Evolutionary conservation across 2,329 filamentous ascomycete species (phyloP).

Genomic region (Davidsoniella neocaledoniae): DNA sequence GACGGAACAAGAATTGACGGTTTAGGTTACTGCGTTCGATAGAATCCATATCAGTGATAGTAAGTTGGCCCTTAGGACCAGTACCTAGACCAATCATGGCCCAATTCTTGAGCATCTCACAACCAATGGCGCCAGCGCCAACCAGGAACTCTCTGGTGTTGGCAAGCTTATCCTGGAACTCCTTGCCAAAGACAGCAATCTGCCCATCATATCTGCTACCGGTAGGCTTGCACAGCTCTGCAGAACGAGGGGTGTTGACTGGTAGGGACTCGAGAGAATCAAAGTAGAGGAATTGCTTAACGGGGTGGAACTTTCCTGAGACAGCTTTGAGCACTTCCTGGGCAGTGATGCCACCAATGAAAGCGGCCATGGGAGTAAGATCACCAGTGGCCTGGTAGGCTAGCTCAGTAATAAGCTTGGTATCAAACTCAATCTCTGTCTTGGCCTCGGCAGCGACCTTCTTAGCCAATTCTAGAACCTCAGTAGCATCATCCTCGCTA

Average conservation of each 20-base stretch:
- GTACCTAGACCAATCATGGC: conserved; percentile 93
- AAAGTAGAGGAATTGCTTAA: conserved; percentile 92
- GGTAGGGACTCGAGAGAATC: conserved; percentile 95
- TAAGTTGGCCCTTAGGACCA: conserved; percentile 76
- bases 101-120: conserved; percentile 99
- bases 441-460: conserved; percentile 58
- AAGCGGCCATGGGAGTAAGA: conserved; percentile 77
- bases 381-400: conserved; percentile 91
- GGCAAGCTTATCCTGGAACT: conserved; percentile 85
- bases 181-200: conserved; percentile 85
- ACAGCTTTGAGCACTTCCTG: conserved; percentile 95
- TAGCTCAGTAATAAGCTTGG: conserved; percentile 82
- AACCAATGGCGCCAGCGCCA: conserved; percentile 90
- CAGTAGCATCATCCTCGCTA: conserved; percentile 65
- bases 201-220: conserved; percentile 89
- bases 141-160: conserved; percentile 90
- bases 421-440: conserved; percentile 68
- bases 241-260: conserved; percentile 53
- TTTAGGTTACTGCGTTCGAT: conserved; percentile 99
- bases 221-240: conserved; percentile 73
- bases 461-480: conserved; percentile 61
- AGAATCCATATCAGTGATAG: conserved; percentile 91
- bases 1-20: conserved; percentile 86
- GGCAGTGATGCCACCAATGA: conserved; percentile 84
- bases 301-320: conserved; percentile 93